phyloP scores from a whole-genome alignment of 108 stramenopile species.

The Epipyxis sp. region DNA sequence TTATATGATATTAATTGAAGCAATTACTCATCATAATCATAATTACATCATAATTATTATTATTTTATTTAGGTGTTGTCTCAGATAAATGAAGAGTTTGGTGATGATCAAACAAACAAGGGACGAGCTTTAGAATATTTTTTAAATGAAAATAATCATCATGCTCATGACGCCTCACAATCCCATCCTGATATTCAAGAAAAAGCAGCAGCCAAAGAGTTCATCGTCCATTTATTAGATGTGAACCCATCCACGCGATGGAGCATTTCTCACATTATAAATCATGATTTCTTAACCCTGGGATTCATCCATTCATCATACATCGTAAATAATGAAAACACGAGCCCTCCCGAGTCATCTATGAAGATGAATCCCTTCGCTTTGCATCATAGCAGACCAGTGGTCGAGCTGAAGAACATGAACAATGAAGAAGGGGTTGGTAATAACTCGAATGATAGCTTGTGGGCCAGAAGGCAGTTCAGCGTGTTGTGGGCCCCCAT shows the following conservation, averaged over 20 bases:
- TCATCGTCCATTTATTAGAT: too few relatives aligned
- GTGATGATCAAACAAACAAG: too few relatives aligned
- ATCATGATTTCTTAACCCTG: not conserved
- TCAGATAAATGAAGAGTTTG: not conserved
- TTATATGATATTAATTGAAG: too few relatives aligned
- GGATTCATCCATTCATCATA: not conserved
- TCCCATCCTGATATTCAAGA: not conserved
- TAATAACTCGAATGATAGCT: not conserved
- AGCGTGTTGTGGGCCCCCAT: constrained; percentile 20
- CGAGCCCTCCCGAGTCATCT: not conserved
- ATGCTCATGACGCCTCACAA: not conserved
- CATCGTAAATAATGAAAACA: too few relatives aligned
- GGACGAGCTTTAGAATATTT: not conserved
- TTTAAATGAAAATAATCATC: not conserved
- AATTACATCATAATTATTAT: not conserved
- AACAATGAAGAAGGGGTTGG: not conserved
- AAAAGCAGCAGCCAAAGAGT: not conserved
- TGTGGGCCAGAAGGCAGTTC: constrained; percentile 26
- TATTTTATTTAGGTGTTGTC: not conserved
- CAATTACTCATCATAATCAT: not conserved
- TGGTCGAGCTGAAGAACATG: not conserved
- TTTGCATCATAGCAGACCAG: not conserved
- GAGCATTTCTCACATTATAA: not conserved
- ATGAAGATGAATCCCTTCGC: not conserved
- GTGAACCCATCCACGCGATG: too few relatives aligned